Evolutionary conservation across 495 filamentous ascomycete genomes (phyloP), one percentile per base, ranked within the genome.

Genomic region (Neurospora pannonica): DNA sequence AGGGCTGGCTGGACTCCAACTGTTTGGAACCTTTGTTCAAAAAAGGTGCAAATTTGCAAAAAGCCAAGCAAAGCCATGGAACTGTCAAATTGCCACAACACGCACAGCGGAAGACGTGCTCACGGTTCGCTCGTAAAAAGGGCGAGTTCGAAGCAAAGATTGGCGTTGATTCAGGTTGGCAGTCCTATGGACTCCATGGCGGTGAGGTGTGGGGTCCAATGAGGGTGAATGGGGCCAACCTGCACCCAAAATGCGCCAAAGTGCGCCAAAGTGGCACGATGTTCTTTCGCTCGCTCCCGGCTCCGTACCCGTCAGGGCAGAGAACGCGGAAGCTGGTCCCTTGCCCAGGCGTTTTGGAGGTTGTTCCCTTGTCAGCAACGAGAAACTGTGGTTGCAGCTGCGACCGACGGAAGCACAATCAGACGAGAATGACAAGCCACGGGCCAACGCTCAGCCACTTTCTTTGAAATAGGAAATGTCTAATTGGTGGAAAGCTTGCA

Each of bases 391-490:
- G 67, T 28, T 48, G 71, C 19, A 46, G 62, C 39, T 21, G 38
- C 34, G 24, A 71, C 71, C 8, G 43, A 60, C 11, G 48, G 74
- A 70, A 62, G 28, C 54, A 34, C 24, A 34, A 79, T 80, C 79
- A 78, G 79, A 76, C 78, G 77, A 80, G 75, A 80, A 78, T 75
- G 75, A 81, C 75, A 79, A 81, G 79, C 78, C 78, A 75, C 78
- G 69, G 15, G 24, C 34, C 21, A 3, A 60, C 24, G 28, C 42
- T 40, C 48, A 79, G 79, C 79, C 79, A 79, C 79, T 31, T 71
- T 72, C 69, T 81, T 81, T 40, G 38, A 75, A 81, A 81, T 81
- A 75, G 10, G 7, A 13, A 1, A 11, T 4, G 7, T 9, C 8
- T 77, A 73, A 79, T 81, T 81, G 79, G 79, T 34, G 34, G 71